phyloP scores from a whole-genome alignment of 306 rosid genomes.

The Hippophae gyantsensis region DNA sequence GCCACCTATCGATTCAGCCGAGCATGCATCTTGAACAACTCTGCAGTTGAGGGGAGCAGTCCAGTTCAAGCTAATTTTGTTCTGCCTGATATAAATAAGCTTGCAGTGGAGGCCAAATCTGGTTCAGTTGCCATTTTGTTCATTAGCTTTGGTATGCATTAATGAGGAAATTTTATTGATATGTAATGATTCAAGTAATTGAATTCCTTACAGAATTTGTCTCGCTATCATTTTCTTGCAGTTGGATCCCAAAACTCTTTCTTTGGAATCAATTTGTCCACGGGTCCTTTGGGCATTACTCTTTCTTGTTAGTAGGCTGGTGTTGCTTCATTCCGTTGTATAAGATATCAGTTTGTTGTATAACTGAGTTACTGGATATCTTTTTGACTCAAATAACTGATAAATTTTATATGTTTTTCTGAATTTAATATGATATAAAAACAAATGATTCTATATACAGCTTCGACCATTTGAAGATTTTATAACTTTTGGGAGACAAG shows the following conservation, averaged over 20 bases:
- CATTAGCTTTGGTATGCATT: conserved; percentile 60
- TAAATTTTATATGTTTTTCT: not conserved
- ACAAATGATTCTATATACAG: not conserved
- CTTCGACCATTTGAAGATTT: not conserved
- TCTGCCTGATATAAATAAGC: conserved; percentile 60
- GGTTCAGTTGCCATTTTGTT: conserved; percentile 50
- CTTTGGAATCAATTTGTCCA: conserved; percentile 26
- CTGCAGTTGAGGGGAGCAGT: conserved; percentile 31
- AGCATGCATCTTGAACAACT: conserved; percentile 35
- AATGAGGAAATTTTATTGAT: conserved; percentile 11
- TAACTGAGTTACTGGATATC: not conserved
- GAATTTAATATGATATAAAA: not conserved
- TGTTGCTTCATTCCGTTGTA: conserved; percentile 11
- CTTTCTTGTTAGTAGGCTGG: conserved; percentile 51
- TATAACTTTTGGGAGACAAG: not conserved
- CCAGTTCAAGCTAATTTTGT: conserved; percentile 44
- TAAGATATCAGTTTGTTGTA: conserved; percentile 2
- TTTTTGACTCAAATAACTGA: not conserved
- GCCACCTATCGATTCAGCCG: conserved; percentile 51
- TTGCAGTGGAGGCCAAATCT: conserved; percentile 45
- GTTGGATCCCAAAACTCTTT: conserved; percentile 39
- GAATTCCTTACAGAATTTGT: conserved; percentile 9
- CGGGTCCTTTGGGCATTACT: conserved; percentile 36
- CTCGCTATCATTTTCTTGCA: conserved; percentile 32
- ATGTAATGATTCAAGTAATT: conserved; percentile 1